These are phyloP conservation scores for Vitis hybrid DNA, from an alignment of 177 flowering plant species.

Conservation along the genomic window DNA sequence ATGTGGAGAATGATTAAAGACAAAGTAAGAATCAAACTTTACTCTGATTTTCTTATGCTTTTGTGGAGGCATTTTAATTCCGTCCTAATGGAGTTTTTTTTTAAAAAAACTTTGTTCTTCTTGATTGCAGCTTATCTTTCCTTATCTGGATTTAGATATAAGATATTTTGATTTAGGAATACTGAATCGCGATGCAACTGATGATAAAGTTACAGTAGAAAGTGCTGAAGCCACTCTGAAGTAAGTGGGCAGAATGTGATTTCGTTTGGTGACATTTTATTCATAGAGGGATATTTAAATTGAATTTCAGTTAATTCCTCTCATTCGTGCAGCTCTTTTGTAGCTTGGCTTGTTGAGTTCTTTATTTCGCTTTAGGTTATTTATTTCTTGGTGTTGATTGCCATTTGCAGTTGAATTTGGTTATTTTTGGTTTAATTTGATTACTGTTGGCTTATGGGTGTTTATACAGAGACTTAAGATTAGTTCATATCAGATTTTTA, in stretches of 20 bases:
- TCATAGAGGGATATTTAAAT: too few relatives aligned
- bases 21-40: conserved; percentile 41
- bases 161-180: conserved; percentile 91
- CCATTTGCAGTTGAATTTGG: too few relatives aligned
- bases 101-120: conserved; percentile 6
- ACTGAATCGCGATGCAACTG: conserved; percentile 91
- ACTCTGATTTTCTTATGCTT: background rate
- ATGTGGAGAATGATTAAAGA: conserved; percentile 93
- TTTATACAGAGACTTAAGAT: too few relatives aligned
- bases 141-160: conserved; percentile 80
- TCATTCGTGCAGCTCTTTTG: too few relatives aligned
- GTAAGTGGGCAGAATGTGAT: conserved; percentile 39
- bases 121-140: conserved; percentile 73
- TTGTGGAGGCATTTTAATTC: background rate
- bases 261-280: background rate
- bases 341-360: too few relatives aligned
- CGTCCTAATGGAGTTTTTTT: conserved; percentile 7
- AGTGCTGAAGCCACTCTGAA: conserved; percentile 91
- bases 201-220: conserved; percentile 84
- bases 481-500: too few relatives aligned
- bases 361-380: too few relatives aligned
- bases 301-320: too few relatives aligned
- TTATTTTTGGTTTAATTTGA: too few relatives aligned
- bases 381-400: too few relatives aligned
- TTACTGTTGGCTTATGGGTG: too few relatives aligned